A percentile compares a stretch with the other conserved stretches of the same genome.
Conservation (phyloP, 2,329 filamentous ascomycete species). For the Ilyonectria mors-panacis region DNA sequence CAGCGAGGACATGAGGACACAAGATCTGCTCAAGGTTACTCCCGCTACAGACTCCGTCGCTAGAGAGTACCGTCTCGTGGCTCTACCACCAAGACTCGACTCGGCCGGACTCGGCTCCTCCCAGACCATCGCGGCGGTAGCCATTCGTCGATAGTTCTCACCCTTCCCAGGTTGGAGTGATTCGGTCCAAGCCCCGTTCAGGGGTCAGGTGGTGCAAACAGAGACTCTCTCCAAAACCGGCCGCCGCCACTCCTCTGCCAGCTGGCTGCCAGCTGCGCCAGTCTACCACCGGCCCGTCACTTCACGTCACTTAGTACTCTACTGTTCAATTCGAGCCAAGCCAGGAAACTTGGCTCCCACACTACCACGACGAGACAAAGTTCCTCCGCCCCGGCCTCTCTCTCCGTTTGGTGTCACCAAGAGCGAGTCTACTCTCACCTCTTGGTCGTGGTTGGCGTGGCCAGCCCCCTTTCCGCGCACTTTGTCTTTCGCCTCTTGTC, state of each 20-base stretch:
- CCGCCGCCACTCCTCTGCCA: constrained; percentile 2
- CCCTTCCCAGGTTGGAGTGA: not conserved
- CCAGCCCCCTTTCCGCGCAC: constrained; percentile 13
- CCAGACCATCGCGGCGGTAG: not conserved
- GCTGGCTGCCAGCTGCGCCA: constrained; percentile 4
- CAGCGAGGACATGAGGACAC: not conserved
- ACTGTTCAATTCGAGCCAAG: not conserved
- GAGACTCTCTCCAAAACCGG: not conserved
- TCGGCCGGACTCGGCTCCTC: not conserved
- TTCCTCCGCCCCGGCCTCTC: constrained; percentile 7
- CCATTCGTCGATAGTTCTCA: no score
- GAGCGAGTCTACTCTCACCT: constrained; percentile 5
- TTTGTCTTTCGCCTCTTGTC: not conserved
- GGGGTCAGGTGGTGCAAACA: not conserved
- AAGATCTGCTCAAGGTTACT: constrained; percentile 12
- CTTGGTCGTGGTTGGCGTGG: constrained; percentile 29
- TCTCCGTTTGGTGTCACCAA: constrained; percentile 38
- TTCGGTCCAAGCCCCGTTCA: not conserved
- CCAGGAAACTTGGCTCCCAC: not conserved
- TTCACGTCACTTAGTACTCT: not conserved
- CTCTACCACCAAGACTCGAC: constrained; percentile 10
- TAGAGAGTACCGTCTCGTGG: not conserved
- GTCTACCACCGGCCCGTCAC: not conserved
- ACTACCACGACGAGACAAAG: constrained; percentile 7
- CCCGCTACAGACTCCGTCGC: not conserved